Base-by-base conservation (phyloP, 345 rosid genomes). In the Euphorbia peplus region DNA sequence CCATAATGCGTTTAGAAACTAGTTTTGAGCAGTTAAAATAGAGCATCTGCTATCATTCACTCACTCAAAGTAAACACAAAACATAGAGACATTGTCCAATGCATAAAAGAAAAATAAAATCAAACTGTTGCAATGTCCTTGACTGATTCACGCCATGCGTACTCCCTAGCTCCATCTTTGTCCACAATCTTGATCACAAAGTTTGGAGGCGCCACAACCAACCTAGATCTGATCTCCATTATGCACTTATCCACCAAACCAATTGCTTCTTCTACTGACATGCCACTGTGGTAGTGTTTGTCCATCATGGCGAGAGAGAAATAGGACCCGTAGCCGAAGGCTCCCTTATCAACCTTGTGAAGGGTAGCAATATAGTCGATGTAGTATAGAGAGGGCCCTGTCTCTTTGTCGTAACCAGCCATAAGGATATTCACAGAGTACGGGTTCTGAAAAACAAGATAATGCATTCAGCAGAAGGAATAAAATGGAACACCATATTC, bases 341-440 rank as follows among this genome's bases (percentile, higher is more conserved):
- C 92, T 25, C 91, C 99, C 88, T 86, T 95, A 2, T 95, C 99
- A 44, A 91, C 90, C 83, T 93, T 93, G 90, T 93, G 96, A 64
- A 91, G 90, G 39, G 93, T 88, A 51, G 98, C 95, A 65, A 95
- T 95, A 82, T 95, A 95, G 81, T 95, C 97, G 0, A 95, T 85
- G 80, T 91, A 95, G 86, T 90, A 95, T 9, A 95, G 90, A 37
- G 98, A 87, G 37, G 99, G 89, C 14, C 99, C 96, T 0, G 87
- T 85, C 82, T 95, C 95, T 71, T 86, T 88, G 84, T 95, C 99
- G 12, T 88, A 91, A 14, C 99, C 99, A 73, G 99, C 98, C 77
- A 95, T 66, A 55, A 95, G 89, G 63, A 95, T 84, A 89, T 95
- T 95, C 69, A 95, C 99, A 6, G 42, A 80, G 76, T 90, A 95